These are phyloP conservation scores for Xerocomus brunneocitrinus DNA, from an alignment of 768 basidiomycete species.

Conservation along the genomic window DNA sequence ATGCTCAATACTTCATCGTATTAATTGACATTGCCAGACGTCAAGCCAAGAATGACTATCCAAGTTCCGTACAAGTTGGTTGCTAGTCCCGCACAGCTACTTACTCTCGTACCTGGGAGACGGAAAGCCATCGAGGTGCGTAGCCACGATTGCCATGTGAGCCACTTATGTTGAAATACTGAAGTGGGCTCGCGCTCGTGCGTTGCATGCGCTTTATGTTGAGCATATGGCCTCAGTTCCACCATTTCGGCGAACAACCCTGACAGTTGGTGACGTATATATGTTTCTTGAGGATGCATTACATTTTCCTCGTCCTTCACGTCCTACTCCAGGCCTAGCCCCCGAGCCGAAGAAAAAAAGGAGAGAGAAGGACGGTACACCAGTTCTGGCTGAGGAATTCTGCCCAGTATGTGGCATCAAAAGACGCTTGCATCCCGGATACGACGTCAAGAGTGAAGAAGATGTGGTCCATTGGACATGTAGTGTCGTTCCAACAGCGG, in stretches of 20 bases:
- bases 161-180: background rate
- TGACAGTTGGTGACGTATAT: slow-evolving; percentile 41
- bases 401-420: slow-evolving; percentile 29
- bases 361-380: slow-evolving; percentile 22
- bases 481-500: slow-evolving; percentile 17
- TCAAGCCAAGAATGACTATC: slow-evolving; percentile 28
- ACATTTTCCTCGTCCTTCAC: slow-evolving; percentile 33
- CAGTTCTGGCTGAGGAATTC: slow-evolving; percentile 17
- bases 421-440: slow-evolving; percentile 24
- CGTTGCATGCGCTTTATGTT: slow-evolving; percentile 36
- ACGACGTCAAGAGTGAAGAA: slow-evolving; percentile 20
- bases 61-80: slow-evolving; percentile 39
- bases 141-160: background rate
- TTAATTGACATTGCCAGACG: slow-evolving; percentile 26
- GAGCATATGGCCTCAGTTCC: slow-evolving; percentile 21
- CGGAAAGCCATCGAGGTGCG: slow-evolving; percentile 48
- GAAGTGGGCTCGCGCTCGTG: slow-evolving; percentile 45
- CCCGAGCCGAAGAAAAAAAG: slow-evolving; percentile 23
- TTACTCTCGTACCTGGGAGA: slow-evolving; percentile 37
- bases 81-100: slow-evolving; percentile 31
- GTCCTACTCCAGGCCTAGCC: slow-evolving; percentile 4
- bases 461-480: slow-evolving; percentile 19
- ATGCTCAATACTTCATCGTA: background rate
- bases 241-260: slow-evolving; percentile 16
- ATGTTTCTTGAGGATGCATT: slow-evolving; percentile 42